Percentiles rank a stretch among this genome's conserved stretches.
Conservation (phyloP, 129 eudicot genomes). For the Centrapalus pauciflorus region DNA sequence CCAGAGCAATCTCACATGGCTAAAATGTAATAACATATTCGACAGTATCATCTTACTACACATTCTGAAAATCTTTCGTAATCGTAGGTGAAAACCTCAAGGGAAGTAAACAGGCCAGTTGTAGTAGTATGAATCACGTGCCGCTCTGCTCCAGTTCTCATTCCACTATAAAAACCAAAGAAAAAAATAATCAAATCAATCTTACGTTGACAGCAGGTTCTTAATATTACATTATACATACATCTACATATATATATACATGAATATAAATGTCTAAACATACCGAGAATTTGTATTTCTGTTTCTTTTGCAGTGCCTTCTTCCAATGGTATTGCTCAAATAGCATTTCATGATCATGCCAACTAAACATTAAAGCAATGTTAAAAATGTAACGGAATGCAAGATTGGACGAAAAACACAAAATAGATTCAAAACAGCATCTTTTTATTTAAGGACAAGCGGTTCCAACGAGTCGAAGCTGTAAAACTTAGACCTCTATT, state of each 20-base stretch:
- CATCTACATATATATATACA: neutral
- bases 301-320: constrained; percentile 61
- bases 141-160: constrained; percentile 49
- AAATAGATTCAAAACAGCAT: too few species aligned
- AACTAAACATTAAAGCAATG: constrained; percentile 42
- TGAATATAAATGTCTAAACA: neutral
- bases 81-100: constrained; percentile 23
- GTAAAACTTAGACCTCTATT: too few species aligned
- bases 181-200: neutral
- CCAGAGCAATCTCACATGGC: constrained; percentile 21
- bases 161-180: constrained; percentile 66
- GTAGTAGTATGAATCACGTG: constrained; percentile 78
- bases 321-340: constrained; percentile 92
- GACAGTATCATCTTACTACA: constrained; percentile 2
- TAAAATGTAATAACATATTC: constrained; percentile 9
- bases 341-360: constrained; percentile 89
- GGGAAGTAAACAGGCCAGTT: constrained; percentile 90
- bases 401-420: neutral
- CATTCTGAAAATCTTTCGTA: neutral
- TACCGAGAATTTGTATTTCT: constrained; percentile 69
- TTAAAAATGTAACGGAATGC: neutral
- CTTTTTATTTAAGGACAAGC: too few species aligned
- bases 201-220: neutral
- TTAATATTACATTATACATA: neutral
- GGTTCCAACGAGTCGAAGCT: too few species aligned